Base-by-base conservation (phyloP, 1,139 yeast species). In the Scheffersomyces parashehatae region DNA sequence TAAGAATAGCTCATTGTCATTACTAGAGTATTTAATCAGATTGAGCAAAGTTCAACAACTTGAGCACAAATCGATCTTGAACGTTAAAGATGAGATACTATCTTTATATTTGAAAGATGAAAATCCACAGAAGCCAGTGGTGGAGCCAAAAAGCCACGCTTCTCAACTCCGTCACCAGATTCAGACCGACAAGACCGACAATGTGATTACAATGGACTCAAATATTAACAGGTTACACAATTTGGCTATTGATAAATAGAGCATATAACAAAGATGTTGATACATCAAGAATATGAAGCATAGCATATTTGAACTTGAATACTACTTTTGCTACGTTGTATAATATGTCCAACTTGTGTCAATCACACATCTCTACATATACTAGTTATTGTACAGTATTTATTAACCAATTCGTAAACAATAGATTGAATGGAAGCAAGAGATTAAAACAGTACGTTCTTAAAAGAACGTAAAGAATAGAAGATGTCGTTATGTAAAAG, bases 61-160 rank as follows among this genome's bases (percentile, higher is more conserved):
- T 49, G 93, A 87, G 53, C 82, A 79, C 47, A 68, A 64, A 28
- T 68, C 83, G 0, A 64, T 86, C 7, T 60, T 82, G 16, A 67
- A 77, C 3, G 77, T 83, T 10, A 76, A 78, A 13, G 95, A 88
- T 58, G 95, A 87, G 58, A 75, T 86, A 16, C 66, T 88, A 14
- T 65, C 85, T 8, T 58, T 82, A 1, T 87, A 85, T 53, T 64
- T 88, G 29, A 75, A 79, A 39, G 90, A 87, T 53, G 88, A 83
- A 30, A 28, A 29, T 24, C 36, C 26, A 12, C 29, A 12, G 5
- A 39, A 14, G 16, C 26, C 20, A 4, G 20, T 11, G 10, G 28
- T 29, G 30, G 28, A 44, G 14, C 36, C 49, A 39, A 35, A 38
- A 26, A 30, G 37, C 42, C 24, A 15, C 38, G 36, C 42, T 44